Evolutionary conservation across 2,329 filamentous ascomycete genomes (phyloP).

Genomic region (Aspergillus floridensis): DNA sequence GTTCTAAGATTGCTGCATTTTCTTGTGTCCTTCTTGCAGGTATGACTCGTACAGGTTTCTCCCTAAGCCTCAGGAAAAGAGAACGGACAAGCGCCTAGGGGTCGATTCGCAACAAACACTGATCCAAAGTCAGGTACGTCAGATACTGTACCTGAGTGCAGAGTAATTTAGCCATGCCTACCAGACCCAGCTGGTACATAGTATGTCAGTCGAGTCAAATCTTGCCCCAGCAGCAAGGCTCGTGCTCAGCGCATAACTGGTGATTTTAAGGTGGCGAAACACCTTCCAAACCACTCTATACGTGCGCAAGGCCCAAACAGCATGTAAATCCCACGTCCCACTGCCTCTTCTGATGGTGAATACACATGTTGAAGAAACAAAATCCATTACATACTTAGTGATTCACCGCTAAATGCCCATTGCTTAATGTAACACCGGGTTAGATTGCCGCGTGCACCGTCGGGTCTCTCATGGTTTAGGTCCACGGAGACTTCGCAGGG

Average conservation of each 20-base stretch:
- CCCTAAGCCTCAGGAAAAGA: background rate
- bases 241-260: background rate
- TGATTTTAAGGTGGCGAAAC: background rate
- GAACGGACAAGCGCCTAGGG: background rate
- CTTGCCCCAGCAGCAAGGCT: background rate
- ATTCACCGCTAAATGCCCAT: background rate
- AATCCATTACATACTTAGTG: background rate
- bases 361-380: background rate
- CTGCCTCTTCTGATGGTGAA: background rate
- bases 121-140: too few relatives aligned
- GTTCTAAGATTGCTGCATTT: background rate
- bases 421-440: background rate
- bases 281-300: background rate
- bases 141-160: too few relatives aligned
- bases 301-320: background rate
- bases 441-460: background rate
- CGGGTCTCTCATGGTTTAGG: constrained; percentile 16
- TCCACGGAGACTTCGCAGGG: constrained; percentile 39
- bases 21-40: background rate
- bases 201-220: too few relatives aligned
- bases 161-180: too few relatives aligned
- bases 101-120: background rate
- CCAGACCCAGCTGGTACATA: too few relatives aligned
- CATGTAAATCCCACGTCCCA: background rate
- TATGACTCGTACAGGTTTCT: background rate